Conservation (phyloP, 306 rosid genomes). For the Carpinus fangiana region DNA sequence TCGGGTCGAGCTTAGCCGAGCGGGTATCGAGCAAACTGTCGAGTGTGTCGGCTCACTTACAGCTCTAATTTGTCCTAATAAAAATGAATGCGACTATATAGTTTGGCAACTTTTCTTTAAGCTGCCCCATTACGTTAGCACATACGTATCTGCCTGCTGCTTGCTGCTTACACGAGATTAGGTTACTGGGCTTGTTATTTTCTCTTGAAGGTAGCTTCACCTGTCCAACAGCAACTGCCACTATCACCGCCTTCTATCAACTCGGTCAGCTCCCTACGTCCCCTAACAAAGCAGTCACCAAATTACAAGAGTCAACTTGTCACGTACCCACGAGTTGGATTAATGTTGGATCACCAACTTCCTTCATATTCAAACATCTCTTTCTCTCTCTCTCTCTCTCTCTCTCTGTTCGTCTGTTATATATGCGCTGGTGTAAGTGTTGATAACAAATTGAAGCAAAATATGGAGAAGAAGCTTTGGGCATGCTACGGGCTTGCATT, state of each 20-base stretch:
- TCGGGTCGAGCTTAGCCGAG: too few relatives aligned
- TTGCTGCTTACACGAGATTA: not conserved
- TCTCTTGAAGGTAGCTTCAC: conserved; percentile 11
- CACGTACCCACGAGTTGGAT: conserved; percentile 25
- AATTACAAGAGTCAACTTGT: not conserved
- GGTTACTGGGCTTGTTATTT: not conserved
- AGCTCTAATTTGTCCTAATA: too few relatives aligned
- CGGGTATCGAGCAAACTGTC: too few relatives aligned
- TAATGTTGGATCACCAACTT: conserved; percentile 30
- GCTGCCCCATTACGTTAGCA: too few relatives aligned
- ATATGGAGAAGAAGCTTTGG: conserved; percentile 16
- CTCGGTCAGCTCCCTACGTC: too few relatives aligned
- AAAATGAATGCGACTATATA: too few relatives aligned
- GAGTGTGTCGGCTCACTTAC: too few relatives aligned
- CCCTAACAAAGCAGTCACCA: too few relatives aligned
- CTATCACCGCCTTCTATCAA: conserved; percentile 1
- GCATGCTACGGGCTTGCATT: conserved; percentile 14
- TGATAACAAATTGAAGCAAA: not conserved
- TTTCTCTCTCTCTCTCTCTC: conserved; percentile 10
- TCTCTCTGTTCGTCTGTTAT: not conserved
- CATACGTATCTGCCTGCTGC: too few relatives aligned
- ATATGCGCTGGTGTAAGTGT: not conserved
- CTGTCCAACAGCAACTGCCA: conserved; percentile 4
- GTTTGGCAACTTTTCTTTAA: too few relatives aligned
- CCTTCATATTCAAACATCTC: conserved; percentile 4